Conservation (phyloP, 768 basidiomycete species). For the Antrodiella citrinella region DNA sequence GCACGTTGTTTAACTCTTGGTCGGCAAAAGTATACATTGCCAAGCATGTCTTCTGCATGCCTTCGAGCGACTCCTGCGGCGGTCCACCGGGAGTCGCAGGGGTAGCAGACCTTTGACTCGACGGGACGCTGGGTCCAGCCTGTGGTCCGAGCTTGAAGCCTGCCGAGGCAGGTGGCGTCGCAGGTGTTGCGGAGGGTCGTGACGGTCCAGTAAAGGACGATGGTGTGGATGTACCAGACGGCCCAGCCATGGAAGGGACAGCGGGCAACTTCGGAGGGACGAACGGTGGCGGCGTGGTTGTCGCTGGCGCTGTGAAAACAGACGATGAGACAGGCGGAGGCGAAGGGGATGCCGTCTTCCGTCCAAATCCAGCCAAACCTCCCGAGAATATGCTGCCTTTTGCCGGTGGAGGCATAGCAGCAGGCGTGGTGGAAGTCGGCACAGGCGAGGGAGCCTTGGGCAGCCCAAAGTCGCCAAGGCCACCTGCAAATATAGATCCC, state of each 20-base stretch:
- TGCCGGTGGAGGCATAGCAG: neutral
- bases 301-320: neutral
- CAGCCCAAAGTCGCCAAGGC: too few relatives aligned
- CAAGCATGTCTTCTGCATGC: too few relatives aligned
- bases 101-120: too few relatives aligned
- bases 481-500: too few relatives aligned
- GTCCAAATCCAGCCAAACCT: neutral
- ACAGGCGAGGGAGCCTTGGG: too few relatives aligned
- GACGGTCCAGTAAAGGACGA: too few relatives aligned
- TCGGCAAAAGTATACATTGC: too few relatives aligned
- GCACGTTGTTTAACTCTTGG: slow-evolving; percentile 14
- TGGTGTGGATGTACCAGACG: neutral
- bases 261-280: neutral
- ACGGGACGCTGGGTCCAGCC: too few relatives aligned
- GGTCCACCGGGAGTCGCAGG: too few relatives aligned
- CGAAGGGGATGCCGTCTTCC: slow-evolving; percentile 8
- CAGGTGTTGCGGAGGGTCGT: neutral
- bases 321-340: slow-evolving; percentile 1
- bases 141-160: too few relatives aligned
- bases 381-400: neutral
- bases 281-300: neutral
- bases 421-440: neutral
- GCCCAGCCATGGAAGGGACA: slow-evolving; percentile 4
- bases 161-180: neutral
- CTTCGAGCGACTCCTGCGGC: too few relatives aligned